A percentile compares a stretch with the other conserved stretches of the same genome.
phyloP scores from a whole-genome alignment of 305 asterid species.

The Rubia balearica region DNA sequence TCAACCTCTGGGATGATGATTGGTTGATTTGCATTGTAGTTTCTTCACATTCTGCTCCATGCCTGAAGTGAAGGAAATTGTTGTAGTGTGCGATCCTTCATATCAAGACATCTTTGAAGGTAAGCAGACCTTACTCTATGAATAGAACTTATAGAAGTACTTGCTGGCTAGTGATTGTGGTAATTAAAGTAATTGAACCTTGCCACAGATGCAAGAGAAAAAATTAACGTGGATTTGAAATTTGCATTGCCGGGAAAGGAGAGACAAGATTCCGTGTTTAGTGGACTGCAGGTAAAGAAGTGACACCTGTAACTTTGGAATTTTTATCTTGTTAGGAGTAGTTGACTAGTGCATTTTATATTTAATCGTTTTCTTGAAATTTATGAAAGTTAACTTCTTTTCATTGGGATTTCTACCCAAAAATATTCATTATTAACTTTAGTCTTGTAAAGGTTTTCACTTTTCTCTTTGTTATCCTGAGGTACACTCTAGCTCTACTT shows the following conservation, averaged over 20 bases:
- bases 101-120: constrained; percentile 94
- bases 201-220: constrained; percentile 49
- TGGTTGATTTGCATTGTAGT: constrained; percentile 43
- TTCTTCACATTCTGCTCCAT: constrained; percentile 75
- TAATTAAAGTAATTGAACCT: constrained; percentile 3
- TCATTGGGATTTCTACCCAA: background rate
- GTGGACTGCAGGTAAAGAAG: constrained; percentile 66
- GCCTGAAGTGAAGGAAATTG: constrained; percentile 92
- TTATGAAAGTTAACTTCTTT: background rate
- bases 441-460: background rate
- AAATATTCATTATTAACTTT: background rate
- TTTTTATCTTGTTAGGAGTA: background rate
- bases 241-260: constrained; percentile 98
- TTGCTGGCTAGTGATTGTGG: background rate
- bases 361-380: background rate
- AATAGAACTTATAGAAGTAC: constrained; percentile 7
- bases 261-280: constrained; percentile 96
- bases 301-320: background rate
- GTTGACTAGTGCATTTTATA: background rate
- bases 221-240: constrained; percentile 55
- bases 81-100: constrained; percentile 97
- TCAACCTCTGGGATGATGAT: constrained; percentile 19
- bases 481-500: background rate
- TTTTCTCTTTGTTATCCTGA: background rate
- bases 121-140: constrained; percentile 24